Evolutionary conservation across 495 filamentous ascomycete genomes (phyloP), one percentile per base, ranked within the genome.

Genomic region (Podospora conica): DNA sequence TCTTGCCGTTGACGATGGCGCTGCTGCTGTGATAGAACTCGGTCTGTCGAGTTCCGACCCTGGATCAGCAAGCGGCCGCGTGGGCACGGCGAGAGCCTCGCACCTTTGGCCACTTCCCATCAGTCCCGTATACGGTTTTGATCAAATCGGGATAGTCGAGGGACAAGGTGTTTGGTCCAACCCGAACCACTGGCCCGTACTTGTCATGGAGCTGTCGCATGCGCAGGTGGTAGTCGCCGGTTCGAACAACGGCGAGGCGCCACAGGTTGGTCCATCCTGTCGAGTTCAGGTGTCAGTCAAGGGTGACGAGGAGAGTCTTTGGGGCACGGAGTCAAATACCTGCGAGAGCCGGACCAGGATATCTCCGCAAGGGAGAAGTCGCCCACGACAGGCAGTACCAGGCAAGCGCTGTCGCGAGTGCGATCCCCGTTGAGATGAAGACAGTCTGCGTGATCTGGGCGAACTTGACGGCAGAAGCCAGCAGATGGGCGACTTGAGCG

Each of bases 141-240:
- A 82, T 72, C 29, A 72, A 67, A 21, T 68, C 73, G 1, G 75
- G 73, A 61, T 80, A 77, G 23, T 78, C 75, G 3, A 87, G 70
- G n/a, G 78, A 81, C 11, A 87, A 66, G 11, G 70, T 66, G 60
- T 82, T 82, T 6, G 85, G 84, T 0, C 84, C 85, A 27, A 85
- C 66, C 3, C 84, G 82, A 12, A 87, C 81, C n/a, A 84, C 66
- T 24, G 75, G 73, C 1, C 84, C 85, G 70, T 85, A 81, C 57
- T 76, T 72, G 27, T 74, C 48, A 67, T 86, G 84, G 1, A 85
- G 73, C 3, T 68, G 61, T 20, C 75, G 63, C 25, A 76, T 65
- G 20, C 48, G 60, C 0, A 29, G 8, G 9, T 74, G 72, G 57
- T 73, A 80, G 0, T 68, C 63, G 18, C 75, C 73, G 53, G 61